Base-by-base conservation (phyloP, 1,284 basidiomycete genomes). In the Lentinula novae-zelandiae region DNA sequence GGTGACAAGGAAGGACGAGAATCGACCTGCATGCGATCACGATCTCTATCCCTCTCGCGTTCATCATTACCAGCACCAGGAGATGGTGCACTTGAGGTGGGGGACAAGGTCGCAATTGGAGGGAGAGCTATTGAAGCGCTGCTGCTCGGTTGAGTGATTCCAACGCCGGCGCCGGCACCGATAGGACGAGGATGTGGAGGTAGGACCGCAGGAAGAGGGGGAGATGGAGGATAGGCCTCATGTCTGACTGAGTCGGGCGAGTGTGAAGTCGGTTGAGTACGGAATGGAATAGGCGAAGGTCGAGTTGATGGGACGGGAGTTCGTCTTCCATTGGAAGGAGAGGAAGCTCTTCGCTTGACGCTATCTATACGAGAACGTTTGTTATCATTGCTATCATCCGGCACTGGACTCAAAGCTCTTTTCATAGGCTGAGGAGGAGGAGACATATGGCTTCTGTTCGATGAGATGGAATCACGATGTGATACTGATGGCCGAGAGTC, bases 221-320 rank as follows among this genome's bases (percentile, higher is more conserved):
- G 82, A 65, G 81, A 84, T 33, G 82, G 72, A 8, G 81, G 76
- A 67, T 82, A 86, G 31, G 77, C 70, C 38, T 74, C 79, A 61
- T 81, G 81, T 39, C 84, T 81, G 12, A 78, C 77, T 71, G 54
- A 46, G 34, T 89, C 86, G 4, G 87, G 86, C 13, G 85, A 85
- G 65, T 77, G 83, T 5, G 87, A 83, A 15, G 81, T 73, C 6
- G 85, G 84, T 67, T 89, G 89, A 5, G 81, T 84, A 65, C 85
- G 81, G 81, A 90, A 88, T 12, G 89, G 89, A 56, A 84, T 84
- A 2, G 89, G 88, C n/a, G 87, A 90, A 0, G 83, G 86, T 6
- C 87, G 77, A 36, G 83, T 83, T 10, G 85, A 84, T 17, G 79
- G 78, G 36, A 79, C 67, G 15, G 83, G 81, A 0, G 83, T 84